Evolutionary conservation across 495 filamentous ascomycete genomes (phyloP).

Genomic region (Thozetella sp.): DNA sequence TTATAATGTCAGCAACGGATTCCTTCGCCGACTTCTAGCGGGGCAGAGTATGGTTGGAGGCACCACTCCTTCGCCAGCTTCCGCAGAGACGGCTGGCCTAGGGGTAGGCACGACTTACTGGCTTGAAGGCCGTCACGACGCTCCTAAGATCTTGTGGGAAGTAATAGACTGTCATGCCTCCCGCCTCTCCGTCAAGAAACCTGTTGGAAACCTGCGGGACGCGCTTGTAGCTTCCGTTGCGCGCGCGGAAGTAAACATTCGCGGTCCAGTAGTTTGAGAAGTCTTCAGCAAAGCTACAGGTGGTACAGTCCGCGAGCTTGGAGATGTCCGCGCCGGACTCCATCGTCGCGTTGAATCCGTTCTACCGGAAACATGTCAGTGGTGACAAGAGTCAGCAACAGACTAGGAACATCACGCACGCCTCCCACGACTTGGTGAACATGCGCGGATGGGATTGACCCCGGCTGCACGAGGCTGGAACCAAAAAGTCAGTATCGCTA

Average conservation of each 20-base stretch:
- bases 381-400: not conserved
- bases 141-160: conserved; percentile 27
- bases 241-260: conserved; percentile 31
- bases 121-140: conserved; percentile 35
- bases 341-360: conserved; percentile 18
- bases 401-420: not conserved
- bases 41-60: not conserved
- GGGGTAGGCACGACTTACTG: too few species aligned
- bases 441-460: conserved; percentile 20
- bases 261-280: conserved; percentile 39
- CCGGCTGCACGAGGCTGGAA: conserved; percentile 21
- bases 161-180: conserved; percentile 42
- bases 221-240: conserved; percentile 35
- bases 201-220: conserved; percentile 37
- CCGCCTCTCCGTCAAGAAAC: conserved; percentile 28
- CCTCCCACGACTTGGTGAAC: conserved; percentile 1
- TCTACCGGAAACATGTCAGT: not conserved
- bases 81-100: conserved; percentile 9
- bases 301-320: conserved; percentile 18
- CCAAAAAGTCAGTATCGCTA: conserved; percentile 5
- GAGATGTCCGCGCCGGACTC: conserved; percentile 14
- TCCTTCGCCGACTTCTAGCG: too few species aligned
- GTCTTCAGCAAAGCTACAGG: conserved; percentile 21
- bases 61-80: conserved; percentile 2
- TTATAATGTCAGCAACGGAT: not conserved